These are phyloP conservation scores for Fomitopsis serialis DNA, from an alignment of 768 basidiomycete genomes.

Conservation along the genomic window DNA sequence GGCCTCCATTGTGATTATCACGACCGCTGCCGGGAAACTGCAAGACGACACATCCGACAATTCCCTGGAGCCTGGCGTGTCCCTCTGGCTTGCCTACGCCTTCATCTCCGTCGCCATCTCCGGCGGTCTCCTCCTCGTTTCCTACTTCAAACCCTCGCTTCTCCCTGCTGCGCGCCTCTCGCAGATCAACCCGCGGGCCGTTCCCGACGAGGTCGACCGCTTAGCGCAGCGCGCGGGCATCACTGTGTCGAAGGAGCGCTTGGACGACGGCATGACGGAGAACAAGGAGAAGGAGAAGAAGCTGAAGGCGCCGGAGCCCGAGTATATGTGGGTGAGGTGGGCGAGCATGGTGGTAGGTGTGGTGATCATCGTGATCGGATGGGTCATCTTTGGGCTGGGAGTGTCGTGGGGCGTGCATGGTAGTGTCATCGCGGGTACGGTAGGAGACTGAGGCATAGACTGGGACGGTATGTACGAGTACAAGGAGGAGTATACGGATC, in stretches of 20 bases:
- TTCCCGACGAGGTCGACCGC: conserved; percentile 26
- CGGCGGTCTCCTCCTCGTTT: conserved; percentile 26
- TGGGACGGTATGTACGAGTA: conserved; percentile 4
- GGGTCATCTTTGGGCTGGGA: conserved; percentile 38
- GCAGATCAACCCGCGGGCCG: conserved; percentile 27
- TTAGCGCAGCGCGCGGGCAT: conserved; percentile 19
- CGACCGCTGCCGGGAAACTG: conserved; percentile 34
- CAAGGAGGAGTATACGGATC: too few species aligned
- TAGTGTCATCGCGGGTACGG: conserved; percentile 23
- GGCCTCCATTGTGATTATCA: conserved; percentile 38
- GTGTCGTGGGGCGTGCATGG: conserved; percentile 40
- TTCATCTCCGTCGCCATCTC: conserved; percentile 31
- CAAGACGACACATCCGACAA: conserved; percentile 30
- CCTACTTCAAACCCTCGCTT: conserved; percentile 20
- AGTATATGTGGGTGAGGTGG: conserved; percentile 13
- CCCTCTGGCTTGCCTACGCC: conserved; percentile 36
- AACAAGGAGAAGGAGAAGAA: conserved; percentile 22
- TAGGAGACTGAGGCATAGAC: conserved; percentile 13
- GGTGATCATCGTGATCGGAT: conserved; percentile 30
- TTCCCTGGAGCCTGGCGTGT: conserved; percentile 33
- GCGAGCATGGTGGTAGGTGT: conserved; percentile 17
- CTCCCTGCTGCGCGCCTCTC: conserved; percentile 36
- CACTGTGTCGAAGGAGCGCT: conserved; percentile 9
- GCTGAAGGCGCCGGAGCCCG: conserved; percentile 26
- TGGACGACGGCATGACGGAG: conserved; percentile 15